phyloP scores from a whole-genome alignment of 352 stramenopile species.

The Pythium grandisporangium region DNA sequence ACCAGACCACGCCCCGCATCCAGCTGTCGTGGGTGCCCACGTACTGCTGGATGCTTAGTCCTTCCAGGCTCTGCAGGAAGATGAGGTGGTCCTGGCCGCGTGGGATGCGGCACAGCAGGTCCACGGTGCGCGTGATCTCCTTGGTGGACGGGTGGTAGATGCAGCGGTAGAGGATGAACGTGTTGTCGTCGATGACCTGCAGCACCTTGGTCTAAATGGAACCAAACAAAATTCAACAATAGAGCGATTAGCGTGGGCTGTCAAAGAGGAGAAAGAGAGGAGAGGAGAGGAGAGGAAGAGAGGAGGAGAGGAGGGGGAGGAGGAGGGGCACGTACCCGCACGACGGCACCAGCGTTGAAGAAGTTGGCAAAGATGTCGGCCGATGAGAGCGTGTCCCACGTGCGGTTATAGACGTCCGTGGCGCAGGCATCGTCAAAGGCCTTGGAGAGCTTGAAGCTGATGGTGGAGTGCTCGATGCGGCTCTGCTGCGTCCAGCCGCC shows the following conservation, averaged over 20 bases:
- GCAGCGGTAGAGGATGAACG: conserved; percentile 40
- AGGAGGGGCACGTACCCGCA: conserved; percentile 6
- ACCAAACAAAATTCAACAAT: no score
- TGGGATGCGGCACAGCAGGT: conserved; percentile 41
- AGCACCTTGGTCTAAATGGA: conserved; percentile 16
- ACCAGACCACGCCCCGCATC: conserved; percentile 36
- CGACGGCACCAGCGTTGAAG: conserved; percentile 13
- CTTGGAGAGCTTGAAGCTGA: conserved; percentile 16
- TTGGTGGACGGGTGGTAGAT: conserved; percentile 50
- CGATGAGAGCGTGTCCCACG: conserved; percentile 11
- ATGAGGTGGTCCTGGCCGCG: conserved; percentile 40
- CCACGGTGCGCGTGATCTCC: conserved; percentile 37
- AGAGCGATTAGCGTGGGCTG: no score
- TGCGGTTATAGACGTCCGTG: conserved; percentile 11
- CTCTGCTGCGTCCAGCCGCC: conserved; percentile 14
- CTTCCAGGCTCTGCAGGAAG: conserved; percentile 36
- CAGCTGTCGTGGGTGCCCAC: conserved; percentile 38
- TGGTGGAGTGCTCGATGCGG: conserved; percentile 14
- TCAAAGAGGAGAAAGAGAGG: background rate
- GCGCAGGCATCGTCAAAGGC: conserved; percentile 8
- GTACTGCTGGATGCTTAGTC: conserved; percentile 41
- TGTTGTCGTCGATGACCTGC: conserved; percentile 41
- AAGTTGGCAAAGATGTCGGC: conserved; percentile 15
- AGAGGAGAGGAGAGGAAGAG: no score
- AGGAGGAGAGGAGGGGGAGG: no score